Base-by-base conservation (phyloP, 371 early-diverging fungal species). In the Mortierella sp. region DNA sequence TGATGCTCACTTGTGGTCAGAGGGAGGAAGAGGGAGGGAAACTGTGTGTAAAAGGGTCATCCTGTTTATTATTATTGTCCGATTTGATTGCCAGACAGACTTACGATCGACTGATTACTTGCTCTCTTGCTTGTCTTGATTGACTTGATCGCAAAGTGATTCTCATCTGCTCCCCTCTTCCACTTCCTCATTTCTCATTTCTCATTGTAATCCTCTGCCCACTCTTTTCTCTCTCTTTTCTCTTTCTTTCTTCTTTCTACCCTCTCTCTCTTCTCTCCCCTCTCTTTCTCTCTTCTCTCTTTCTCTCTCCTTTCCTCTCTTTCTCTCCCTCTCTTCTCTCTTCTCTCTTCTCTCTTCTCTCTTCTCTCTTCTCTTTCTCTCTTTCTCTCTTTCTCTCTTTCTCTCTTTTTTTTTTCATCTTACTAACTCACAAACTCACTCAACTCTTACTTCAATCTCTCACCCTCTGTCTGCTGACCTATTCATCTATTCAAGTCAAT, bases 121-220 rank as follows among this genome's bases (percentile, higher is more conserved):
- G 43, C 7, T 53, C 53, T 10, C 6, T 56, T 56, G 29, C 5
- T 47, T 31, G 28, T 6, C 35, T 53, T 63, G 17, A 28, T 63
- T 31, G 22, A 49, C 15, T 51, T 51, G 7, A 37, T 37, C 10
- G 37, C 37, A 37, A 7, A 10, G 4, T 37, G 40, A 58, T 59
- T 67, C 67, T 61, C 60, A 59, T 60, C 61, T 59, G 35, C 61
- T 66, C 58, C 23, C 43, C 61, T 45, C 12, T 13, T 23, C 0
- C 56, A 12, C 56, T 42, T 28, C 12, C 57, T 40, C 58, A 2
- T 40, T 45, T 40, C 17, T 57, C 26, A 23, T 57, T 34, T 55
- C 37, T n/a, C 32, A 54, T 54, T 22, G 32, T 54, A 29, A n/a
- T 37, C 17, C 64, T 32, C 5, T 43, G 40, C 51, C 31, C 32